These are phyloP conservation scores for Apiospora saccharicola DNA, from an alignment of 2,329 filamentous ascomycete genomes.

Conservation along the genomic window DNA sequence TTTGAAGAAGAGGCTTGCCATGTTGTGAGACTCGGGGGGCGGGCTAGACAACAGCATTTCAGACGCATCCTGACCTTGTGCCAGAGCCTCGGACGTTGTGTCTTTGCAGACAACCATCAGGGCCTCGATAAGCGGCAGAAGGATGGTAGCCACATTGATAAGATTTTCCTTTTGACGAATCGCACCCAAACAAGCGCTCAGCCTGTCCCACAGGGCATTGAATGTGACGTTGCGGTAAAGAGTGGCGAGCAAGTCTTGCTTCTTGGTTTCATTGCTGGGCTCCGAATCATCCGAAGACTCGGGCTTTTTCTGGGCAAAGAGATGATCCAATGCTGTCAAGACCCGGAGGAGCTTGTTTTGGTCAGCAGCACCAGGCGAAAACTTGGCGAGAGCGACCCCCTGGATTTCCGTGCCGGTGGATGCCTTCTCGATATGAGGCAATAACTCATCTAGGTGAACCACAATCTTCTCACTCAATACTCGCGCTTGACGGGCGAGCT, in stretches of 20 bases:
- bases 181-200: conserved; percentile 86
- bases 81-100: conserved; percentile 75
- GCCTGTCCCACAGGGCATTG: conserved; percentile 87
- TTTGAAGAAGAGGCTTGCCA: conserved; percentile 92
- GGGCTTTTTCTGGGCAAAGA: conserved; percentile 82
- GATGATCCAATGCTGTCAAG: conserved; percentile 90
- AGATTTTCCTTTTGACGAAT: conserved; percentile 94
- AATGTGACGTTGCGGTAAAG: conserved; percentile 94
- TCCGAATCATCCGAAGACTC: conserved; percentile 55
- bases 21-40: conserved; percentile 78
- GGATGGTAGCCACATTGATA: conserved; percentile 95
- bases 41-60: conserved; percentile 80
- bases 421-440: conserved; percentile 86
- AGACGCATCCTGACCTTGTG: conserved; percentile 59
- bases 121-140: conserved; percentile 92
- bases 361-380: conserved; percentile 94
- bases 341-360: conserved; percentile 95
- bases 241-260: conserved; percentile 84
- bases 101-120: conserved; percentile 99
- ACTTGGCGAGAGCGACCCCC: conserved; percentile 90
- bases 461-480: conserved; percentile 85
- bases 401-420: conserved; percentile 93
- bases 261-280: conserved; percentile 64
- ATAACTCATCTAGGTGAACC: conserved; percentile 81
- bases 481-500: conserved; percentile 88